Evolutionary conservation across 2,329 filamentous ascomycete genomes (phyloP).

Genomic region (Alternaria sp.): DNA sequence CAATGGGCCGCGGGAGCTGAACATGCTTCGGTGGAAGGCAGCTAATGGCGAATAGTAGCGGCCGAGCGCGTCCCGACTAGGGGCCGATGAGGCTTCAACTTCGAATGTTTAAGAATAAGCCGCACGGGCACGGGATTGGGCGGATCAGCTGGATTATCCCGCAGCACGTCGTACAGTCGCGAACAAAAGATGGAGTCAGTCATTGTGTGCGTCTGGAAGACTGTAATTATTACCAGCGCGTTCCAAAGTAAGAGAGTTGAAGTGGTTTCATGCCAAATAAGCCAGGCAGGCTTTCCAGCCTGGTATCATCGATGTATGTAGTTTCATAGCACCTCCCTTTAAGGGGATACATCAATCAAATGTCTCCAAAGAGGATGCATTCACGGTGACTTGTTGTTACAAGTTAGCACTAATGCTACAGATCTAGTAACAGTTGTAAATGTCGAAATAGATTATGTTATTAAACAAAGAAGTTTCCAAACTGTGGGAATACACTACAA

Average conservation of each 20-base stretch:
- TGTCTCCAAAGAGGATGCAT: background rate
- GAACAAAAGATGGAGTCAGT: background rate
- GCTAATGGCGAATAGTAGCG: background rate
- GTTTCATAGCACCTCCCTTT: background rate
- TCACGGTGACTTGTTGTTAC: background rate
- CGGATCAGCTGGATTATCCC: background rate
- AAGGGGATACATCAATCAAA: background rate
- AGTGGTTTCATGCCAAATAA: background rate
- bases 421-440: background rate
- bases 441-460: background rate
- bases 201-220: background rate
- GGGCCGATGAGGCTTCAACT: background rate
- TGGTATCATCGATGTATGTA: background rate
- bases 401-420: background rate
- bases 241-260: background rate
- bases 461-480: background rate
- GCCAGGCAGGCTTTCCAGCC: background rate
- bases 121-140: background rate
- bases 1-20: background rate
- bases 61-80: background rate
- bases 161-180: background rate
- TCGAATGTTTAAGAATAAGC: background rate
- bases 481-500: background rate
- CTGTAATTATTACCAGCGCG: background rate
- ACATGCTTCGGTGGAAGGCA: background rate